A percentile compares a stretch with the other conserved stretches of the same genome.
These are phyloP conservation scores for Murraya koenigii DNA, from an alignment of 345 rosid genomes.

Conservation along the genomic window DNA sequence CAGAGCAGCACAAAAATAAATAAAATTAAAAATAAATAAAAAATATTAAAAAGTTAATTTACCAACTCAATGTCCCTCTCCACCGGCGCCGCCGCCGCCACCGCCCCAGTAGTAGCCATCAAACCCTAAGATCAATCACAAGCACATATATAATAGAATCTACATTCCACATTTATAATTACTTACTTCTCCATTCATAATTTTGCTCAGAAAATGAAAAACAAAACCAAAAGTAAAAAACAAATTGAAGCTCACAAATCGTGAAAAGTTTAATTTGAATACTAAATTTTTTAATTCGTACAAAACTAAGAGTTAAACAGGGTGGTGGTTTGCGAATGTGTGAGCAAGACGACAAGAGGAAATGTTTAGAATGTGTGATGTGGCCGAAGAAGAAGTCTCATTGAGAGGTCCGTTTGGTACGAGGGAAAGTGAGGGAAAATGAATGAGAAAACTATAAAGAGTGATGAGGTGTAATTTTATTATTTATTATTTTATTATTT, in stretches of 20 bases:
- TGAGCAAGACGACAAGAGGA: slow-evolving; percentile 4
- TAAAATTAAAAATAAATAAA: not conserved
- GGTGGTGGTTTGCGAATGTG: not conserved
- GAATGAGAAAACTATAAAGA: slow-evolving; percentile 15
- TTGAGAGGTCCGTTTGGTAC: slow-evolving; percentile 14
- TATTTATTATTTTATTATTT: not conserved
- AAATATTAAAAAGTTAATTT: slow-evolving; percentile 4
- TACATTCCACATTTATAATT: slow-evolving; percentile 2
- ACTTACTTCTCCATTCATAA: not conserved
- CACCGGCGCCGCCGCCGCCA: slow-evolving; percentile 33
- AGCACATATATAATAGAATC: not conserved
- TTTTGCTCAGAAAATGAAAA: not conserved
- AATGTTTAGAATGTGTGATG: slow-evolving; percentile 6
- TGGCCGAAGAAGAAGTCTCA: slow-evolving; percentile 15
- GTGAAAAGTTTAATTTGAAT: not conserved
- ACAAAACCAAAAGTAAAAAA: not conserved
- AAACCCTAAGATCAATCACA: slow-evolving; percentile 12
- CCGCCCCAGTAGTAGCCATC: slow-evolving; percentile 31
- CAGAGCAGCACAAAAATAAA: not conserved
- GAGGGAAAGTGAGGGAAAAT: slow-evolving; percentile 26
- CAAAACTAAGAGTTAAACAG: slow-evolving; percentile 8
- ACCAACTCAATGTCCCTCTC: slow-evolving; percentile 70
- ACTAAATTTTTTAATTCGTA: not conserved
- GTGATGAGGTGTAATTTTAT: not conserved
- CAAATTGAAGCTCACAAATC: not conserved